These are phyloP conservation scores for Brasenia schreberi DNA, from an alignment of 164 flowering plant genomes.

Conservation along the genomic window DNA sequence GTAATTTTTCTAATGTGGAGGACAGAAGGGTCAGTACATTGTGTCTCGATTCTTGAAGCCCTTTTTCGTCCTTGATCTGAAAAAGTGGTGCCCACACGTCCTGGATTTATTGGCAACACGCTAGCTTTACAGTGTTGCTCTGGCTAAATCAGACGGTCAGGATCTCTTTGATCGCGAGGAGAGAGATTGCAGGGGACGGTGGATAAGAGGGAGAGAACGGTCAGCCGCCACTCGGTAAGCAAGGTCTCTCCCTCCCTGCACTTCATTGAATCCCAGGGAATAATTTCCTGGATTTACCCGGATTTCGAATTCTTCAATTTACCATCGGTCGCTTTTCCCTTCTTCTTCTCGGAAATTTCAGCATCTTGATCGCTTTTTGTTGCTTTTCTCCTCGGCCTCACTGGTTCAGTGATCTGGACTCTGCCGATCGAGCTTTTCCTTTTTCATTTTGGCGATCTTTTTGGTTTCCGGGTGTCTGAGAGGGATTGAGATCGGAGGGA, in stretches of 20 bases:
- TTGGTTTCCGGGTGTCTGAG: background rate
- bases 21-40: no score
- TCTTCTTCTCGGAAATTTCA: background rate
- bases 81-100: no score
- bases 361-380: background rate
- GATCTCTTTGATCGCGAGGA: background rate
- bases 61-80: no score
- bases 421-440: background rate
- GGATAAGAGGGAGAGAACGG: background rate
- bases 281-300: background rate
- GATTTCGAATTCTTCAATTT: background rate
- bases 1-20: no score
- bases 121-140: no score
- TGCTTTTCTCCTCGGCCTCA: background rate
- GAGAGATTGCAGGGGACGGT: background rate
- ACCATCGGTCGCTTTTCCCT: background rate
- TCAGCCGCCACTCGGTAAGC: background rate
- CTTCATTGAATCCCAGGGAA: background rate
- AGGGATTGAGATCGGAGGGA: background rate
- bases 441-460: background rate
- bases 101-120: no score
- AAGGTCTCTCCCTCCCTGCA: background rate
- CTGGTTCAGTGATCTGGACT: background rate
- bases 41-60: no score
- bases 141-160: no score